Evolutionary conservation across 257 asterid genomes (phyloP), one percentile per base, ranked within the genome.

Genomic region (Solanum raphanifolium): DNA sequence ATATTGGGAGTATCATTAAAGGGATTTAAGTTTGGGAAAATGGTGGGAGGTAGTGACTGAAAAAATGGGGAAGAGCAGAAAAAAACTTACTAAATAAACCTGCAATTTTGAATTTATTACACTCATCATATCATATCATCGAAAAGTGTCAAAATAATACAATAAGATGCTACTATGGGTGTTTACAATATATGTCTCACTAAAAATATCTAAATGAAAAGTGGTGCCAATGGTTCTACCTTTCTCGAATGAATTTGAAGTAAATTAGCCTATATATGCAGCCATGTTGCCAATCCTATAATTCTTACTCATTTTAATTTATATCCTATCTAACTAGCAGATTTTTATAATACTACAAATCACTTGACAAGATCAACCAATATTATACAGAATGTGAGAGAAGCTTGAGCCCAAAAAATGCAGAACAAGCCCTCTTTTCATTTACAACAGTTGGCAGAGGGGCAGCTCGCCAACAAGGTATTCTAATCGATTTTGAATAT

Each of bases 381-480:
- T 39, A 38, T 27, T 25, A 13, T 41, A 78, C 84, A 41, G 60
- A 78, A 78, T 25, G 25, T 6, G 38, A 25, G 84, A 78, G 25
- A 78, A 78, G 62, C 84, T 79, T 41, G 16, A 41, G 20, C 23
- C 36, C 62, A 39, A 38, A 76, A 39, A 39, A n/a, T 39, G 83
- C 60, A 76, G 83, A 76, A 39, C 60, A 76, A 76, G 60, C 60
- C 27, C 35, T 38, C 34, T 39, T 48, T 38, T 36, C 25, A 82
- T 83, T 84, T 90, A 82, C 92, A 89, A 88, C 34, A 65, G 43
- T 74, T 41, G 69, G 46, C 25, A 4, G 84, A 79, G 79, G 32
- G 79, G n/a, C 84, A 74, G 78, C 60, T 74, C 75, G 86, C 87
- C 87, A 48, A 35, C 65, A 38, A 79, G 41, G 79, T 29, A 5